Base-by-base conservation (phyloP, 2,329 filamentous ascomycete genomes). In the Penicillium sp. region DNA sequence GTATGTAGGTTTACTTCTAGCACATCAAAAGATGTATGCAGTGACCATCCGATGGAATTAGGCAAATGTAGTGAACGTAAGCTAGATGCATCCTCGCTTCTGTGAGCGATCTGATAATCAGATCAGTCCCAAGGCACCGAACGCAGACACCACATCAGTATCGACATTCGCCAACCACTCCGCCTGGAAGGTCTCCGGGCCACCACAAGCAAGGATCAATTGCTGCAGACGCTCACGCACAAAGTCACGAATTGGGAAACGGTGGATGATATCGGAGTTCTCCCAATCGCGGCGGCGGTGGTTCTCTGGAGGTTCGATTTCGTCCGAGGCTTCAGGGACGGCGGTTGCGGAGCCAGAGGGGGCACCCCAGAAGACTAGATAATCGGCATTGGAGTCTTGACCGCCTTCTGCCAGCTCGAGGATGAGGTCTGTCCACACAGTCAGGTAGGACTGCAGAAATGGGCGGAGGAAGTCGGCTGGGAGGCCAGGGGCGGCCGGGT, bases 371-470 rank as follows among this genome's bases (percentile, higher is more conserved):
- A 64, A 68, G 44, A 75, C 69, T 6, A 77, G 64, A 49, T 77
- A 76, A 51, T 77, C 75, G 36, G 74, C 65, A 47, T 68, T 65
- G 24, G 67, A 65, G 31, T 76, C 74, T 5, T 69, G 64, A 1
- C 69, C 62, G 13, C 73, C 74, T 41, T 78, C 74, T 12, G 73
- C 68, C 2, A 79, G 63, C 47, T 78, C 76, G 21, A 70, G 72
- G 36, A 76, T 65, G 21, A 77, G 67, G 52, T 77, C 74, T 2
- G 76, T 78, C 76, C 76, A 79, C 26, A 76, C 64, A 5, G 66
- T 76, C 12, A 79, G 65, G 44, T 78, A 74, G 4, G 73, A 74
- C 56, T 79, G 76, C 23, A 79, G 61, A 29, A 75, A 67, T 21
- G 70, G 71, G 41, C 77, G 67, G 38, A 77, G 68, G 50, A 73